Percentiles rank a stretch among this genome's conserved stretches.
Conservation (phyloP, 2,329 filamentous ascomycete species). For the Microdochium nivale region DNA sequence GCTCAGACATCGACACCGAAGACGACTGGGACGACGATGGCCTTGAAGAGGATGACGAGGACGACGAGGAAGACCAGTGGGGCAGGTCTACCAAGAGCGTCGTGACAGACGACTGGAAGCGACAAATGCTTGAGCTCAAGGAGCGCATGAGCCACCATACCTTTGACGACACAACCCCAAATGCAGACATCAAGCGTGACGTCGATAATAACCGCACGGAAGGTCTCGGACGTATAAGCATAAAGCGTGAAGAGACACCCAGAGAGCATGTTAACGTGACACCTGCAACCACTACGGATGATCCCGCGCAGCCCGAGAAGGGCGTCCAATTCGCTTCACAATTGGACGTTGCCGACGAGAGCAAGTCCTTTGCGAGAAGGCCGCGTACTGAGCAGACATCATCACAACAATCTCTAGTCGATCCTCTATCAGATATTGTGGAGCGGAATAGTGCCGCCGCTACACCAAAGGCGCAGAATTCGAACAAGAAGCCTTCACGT, state of each 20-base stretch:
- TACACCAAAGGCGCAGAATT: conserved; percentile 8
- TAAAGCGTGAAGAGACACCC: conserved; percentile 16
- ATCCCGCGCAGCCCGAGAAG: conserved; percentile 16
- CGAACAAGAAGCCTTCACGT: conserved; percentile 36
- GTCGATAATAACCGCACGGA: conserved; percentile 29
- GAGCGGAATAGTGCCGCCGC: conserved; percentile 27
- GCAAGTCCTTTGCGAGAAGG: conserved; percentile 10
- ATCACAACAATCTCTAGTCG: conserved; percentile 21
- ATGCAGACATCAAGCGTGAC: conserved; percentile 45
- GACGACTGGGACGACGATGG: conserved; percentile 45
- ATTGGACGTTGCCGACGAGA: conserved; percentile 16
- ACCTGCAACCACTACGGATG: conserved; percentile 11
- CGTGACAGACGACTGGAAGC: conserved; percentile 66
- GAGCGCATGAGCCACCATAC: conserved; percentile 44
- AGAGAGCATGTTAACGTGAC: background rate
- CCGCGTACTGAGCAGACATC: conserved; percentile 6
- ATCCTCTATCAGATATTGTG: conserved; percentile 44
- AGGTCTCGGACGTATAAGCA: conserved; percentile 26
- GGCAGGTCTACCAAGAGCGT: conserved; percentile 63
- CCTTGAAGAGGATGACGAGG: conserved; percentile 41
- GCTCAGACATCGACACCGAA: conserved; percentile 39
- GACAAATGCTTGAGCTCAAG: conserved; percentile 80
- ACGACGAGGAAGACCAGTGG: conserved; percentile 58
- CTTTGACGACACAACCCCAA: conserved; percentile 40
- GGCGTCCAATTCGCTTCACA: conserved; percentile 18